A percentile compares a stretch with the other conserved stretches of the same genome.
Conservation (phyloP, 1,139 yeast genomes). For the Kluyveromyces sp. region DNA sequence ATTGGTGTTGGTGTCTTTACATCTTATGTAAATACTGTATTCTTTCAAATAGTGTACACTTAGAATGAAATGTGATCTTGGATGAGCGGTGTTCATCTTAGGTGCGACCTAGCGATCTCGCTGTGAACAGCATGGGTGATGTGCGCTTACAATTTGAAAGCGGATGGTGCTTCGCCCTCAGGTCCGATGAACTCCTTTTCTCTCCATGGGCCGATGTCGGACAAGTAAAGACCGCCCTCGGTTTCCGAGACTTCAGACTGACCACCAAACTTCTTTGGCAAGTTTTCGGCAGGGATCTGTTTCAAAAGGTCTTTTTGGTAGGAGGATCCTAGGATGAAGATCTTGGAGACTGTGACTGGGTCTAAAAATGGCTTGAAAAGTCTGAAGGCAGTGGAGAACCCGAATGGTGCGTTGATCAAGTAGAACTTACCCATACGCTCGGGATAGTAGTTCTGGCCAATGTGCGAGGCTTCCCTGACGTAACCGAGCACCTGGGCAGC, state of each 20-base stretch:
- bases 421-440: slow-evolving; percentile 99
- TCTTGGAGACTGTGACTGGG: slow-evolving; percentile 96
- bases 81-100: too few relatives aligned
- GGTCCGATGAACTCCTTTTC: slow-evolving; percentile 76
- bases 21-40: neutral
- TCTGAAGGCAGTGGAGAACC: slow-evolving; percentile 89
- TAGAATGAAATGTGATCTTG: neutral
- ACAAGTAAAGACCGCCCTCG: slow-evolving; percentile 75
- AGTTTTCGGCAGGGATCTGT: slow-evolving; percentile 89
- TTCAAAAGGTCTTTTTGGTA: slow-evolving; percentile 78
- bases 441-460: slow-evolving; percentile 98
- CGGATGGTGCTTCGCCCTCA: slow-evolving; percentile 77
- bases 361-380: slow-evolving; percentile 89
- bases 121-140: too few relatives aligned
- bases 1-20: neutral
- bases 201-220: slow-evolving; percentile 98
- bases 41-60: neutral
- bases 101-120: too few relatives aligned
- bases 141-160: slow-evolving; percentile 22
- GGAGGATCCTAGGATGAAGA: slow-evolving; percentile 73
- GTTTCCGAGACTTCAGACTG: slow-evolving; percentile 53
- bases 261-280: slow-evolving; percentile 91
- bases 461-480: slow-evolving; percentile 85
- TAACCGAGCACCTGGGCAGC: slow-evolving; percentile 83
- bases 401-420: slow-evolving; percentile 94